phyloP scores from a whole-genome alignment of 2,329 filamentous ascomycete species.

The Fulvia fulva region DNA sequence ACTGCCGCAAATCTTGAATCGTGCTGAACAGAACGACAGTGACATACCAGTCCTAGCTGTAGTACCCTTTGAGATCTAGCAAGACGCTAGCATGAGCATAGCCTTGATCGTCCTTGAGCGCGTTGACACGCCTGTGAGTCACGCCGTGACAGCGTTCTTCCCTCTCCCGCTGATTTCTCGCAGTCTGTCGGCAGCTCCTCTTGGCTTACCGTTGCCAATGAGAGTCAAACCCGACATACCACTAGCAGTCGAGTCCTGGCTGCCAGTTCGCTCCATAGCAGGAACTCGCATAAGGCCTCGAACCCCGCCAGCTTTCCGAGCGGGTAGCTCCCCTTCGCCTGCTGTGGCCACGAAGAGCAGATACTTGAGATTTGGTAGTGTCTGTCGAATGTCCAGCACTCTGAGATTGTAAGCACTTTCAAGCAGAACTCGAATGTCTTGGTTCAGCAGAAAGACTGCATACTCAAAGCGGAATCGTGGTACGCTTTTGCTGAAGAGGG shows the following conservation, averaged over 20 bases:
- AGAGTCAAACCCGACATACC: constrained; percentile 23
- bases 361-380: constrained; percentile 89
- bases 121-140: not conserved
- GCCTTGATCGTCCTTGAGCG: not conserved
- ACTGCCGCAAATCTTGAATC: too few species aligned
- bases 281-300: constrained; percentile 40
- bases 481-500: constrained; percentile 68
- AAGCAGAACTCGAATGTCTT: constrained; percentile 75
- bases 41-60: not conserved
- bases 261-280: constrained; percentile 19
- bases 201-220: constrained; percentile 19
- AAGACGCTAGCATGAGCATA: not conserved
- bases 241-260: constrained; percentile 25
- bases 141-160: constrained; percentile 1
- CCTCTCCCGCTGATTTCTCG: constrained; percentile 18
- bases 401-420: constrained; percentile 63
- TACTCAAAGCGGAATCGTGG: constrained; percentile 88
- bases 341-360: constrained; percentile 84
- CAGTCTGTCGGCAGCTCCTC: constrained; percentile 29
- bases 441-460: constrained; percentile 93
- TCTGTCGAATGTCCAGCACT: constrained; percentile 86
- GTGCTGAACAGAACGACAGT: too few species aligned
- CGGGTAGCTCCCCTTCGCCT: constrained; percentile 61
- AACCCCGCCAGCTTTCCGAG: constrained; percentile 52
- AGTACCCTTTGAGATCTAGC: not conserved